Conservation (phyloP, 2,329 filamentous ascomycete genomes). For the Xylaria sp. region DNA sequence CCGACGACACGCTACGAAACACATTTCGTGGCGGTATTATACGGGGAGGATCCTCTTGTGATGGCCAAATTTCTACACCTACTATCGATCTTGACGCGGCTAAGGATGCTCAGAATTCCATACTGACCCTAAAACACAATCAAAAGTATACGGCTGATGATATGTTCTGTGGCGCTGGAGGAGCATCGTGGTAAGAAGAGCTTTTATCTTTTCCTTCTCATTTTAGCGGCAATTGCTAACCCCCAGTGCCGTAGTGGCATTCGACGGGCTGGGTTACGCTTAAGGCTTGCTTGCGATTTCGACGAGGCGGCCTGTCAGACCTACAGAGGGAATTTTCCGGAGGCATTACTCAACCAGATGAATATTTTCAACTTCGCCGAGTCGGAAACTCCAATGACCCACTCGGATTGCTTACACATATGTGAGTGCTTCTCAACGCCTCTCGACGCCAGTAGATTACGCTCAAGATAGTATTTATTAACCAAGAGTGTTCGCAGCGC, state of each 20-base stretch:
- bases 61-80: conserved; percentile 36
- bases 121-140: conserved; percentile 23
- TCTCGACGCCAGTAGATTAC: no score
- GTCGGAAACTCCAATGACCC: conserved; percentile 45
- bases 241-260: conserved; percentile 59
- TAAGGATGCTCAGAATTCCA: no score
- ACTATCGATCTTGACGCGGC: conserved; percentile 42
- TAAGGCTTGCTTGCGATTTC: conserved; percentile 72
- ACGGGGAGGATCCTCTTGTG: conserved; percentile 53
- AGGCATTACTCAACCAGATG: conserved; percentile 57
- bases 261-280: conserved; percentile 61
- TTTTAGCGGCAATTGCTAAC: background rate
- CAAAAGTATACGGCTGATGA: conserved; percentile 76
- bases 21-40: conserved; percentile 55
- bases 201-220: background rate
- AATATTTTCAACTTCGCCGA: conserved; percentile 59
- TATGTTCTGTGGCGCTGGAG: conserved; percentile 78
- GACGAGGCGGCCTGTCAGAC: conserved; percentile 64
- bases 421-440: conserved; percentile 51
- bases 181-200: conserved; percentile 62
- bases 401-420: conserved; percentile 74
- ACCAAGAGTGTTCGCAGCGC: conserved; percentile 45
- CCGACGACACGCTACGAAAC: conserved; percentile 47
- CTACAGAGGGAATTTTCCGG: conserved; percentile 67
- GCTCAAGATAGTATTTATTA: background rate